Evolutionary conservation across 2,329 filamentous ascomycete species (phyloP).

Genomic region (Fusarium hostae): DNA sequence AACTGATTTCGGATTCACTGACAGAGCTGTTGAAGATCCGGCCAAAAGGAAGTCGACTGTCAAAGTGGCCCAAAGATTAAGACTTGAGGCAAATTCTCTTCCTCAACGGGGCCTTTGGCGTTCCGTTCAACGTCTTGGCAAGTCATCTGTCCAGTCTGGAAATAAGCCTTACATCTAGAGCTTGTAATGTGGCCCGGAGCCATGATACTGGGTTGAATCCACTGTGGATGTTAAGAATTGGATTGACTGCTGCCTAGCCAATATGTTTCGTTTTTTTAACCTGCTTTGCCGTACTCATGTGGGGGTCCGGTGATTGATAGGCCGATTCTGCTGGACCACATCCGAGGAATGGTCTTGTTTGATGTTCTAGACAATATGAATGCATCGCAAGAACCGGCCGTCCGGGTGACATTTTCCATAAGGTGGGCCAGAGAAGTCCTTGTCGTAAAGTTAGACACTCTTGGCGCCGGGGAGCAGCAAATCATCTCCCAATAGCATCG

Average conservation of each 20-base stretch:
- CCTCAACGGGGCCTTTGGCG: not conserved
- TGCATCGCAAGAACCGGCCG: not conserved
- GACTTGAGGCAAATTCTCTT: not conserved
- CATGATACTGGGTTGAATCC: not conserved
- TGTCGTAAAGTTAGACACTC: not conserved
- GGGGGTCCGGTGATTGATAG: not conserved
- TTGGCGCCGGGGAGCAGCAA: not conserved
- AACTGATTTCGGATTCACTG: not conserved
- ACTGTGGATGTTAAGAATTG: not conserved
- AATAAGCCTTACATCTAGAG: not conserved
- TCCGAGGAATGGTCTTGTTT: not conserved
- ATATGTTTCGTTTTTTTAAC: not conserved
- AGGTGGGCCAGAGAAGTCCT: not conserved
- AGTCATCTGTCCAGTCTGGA: not conserved
- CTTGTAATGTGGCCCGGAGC: not conserved
- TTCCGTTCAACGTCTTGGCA: constrained; percentile 5
- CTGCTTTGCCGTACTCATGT: constrained; percentile 1
- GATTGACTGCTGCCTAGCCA: not conserved
- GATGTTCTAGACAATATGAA: not conserved
- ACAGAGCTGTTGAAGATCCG: not conserved
- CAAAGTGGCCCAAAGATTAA: not conserved
- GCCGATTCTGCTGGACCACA: not conserved
- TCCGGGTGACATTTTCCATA: not conserved
- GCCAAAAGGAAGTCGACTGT: not conserved
- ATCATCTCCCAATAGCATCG: not conserved